phyloP scores from a whole-genome alignment of 2,329 filamentous ascomycete genomes.

The Fonsecaea monophora region DNA sequence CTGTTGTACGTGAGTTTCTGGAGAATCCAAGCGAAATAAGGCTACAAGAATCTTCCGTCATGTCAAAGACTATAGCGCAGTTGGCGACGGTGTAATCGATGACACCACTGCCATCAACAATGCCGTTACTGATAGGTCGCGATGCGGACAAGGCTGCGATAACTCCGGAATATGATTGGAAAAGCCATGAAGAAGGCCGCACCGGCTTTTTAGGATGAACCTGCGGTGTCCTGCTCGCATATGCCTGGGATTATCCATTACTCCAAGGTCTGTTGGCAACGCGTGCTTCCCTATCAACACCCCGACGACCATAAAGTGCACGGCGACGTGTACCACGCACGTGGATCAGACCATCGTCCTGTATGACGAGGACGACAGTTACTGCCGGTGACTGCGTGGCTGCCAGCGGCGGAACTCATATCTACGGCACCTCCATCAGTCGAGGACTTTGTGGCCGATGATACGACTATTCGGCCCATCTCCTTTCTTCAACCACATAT shows the following conservation, averaged over 20 bases:
- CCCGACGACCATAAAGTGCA: constrained; percentile 40
- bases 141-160: constrained; percentile 82
- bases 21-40: constrained; percentile 28
- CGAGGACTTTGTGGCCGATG: background rate
- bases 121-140: constrained; percentile 76
- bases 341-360: constrained; percentile 42
- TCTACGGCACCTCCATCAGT: constrained; percentile 11
- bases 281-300: background rate
- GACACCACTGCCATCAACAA: constrained; percentile 88
- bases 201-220: no score
- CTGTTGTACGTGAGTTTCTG: constrained; percentile 17
- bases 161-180: constrained; percentile 57
- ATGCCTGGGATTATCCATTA: no score
- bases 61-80: constrained; percentile 76
- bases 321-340: constrained; percentile 42
- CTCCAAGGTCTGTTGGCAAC: no score
- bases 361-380: constrained; percentile 37
- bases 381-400: no score
- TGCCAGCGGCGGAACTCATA: background rate
- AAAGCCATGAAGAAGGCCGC: no score
- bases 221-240: no score
- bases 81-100: constrained; percentile 73
- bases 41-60: constrained; percentile 77
- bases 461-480: no score
- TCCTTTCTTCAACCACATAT: no score